Evolutionary conservation across 805 yeast genomes (phyloP), one percentile per base, ranked within the genome.

Genomic region (Lipomyces starkeyi): DNA sequence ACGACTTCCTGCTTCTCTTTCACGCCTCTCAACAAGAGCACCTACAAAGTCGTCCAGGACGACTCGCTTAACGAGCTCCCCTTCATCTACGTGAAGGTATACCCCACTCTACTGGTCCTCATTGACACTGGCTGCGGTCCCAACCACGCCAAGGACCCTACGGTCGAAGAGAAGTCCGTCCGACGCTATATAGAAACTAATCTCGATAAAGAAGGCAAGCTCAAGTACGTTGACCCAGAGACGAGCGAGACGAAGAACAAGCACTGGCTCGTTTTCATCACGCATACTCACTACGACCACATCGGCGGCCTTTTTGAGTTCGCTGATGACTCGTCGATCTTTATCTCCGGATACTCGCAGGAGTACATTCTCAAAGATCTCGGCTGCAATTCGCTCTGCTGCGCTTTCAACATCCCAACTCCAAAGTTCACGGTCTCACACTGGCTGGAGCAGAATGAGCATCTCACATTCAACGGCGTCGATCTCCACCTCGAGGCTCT

Each of bases 71-170:
- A 57, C 29, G 72, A 69, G 54, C 68, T 69, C 9, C 72, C 72
- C 13, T 69, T 69, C 55, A 69, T 69, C 64, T 69, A 69, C 62
- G 68, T 69, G 58, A 69, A 69, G 59, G 72, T 69, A 11, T 69
- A 69, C 56, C 68, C 67, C 40, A 69, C 70, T 8, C 62, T 69
- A 40, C 64, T 69, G 4, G 37, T 68, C 20, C 64, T 69, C 20
- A 61, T 69, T 49, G 72, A 69, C 63, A 69, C 72, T 32, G 72
- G 72, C 22, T 69, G 72, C 64, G 72, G 72, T 17, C 66, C 63
- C n/a, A 67, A 69, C 57, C 71, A 67, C 55, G 60, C 63, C 57
- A 62, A 56, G 49, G 72, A 69, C 37, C 64, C 68, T n/a, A 43
- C 68, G 7, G 72, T 69, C 20, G 58, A 65, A 35, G 66, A 67